phyloP scores from a whole-genome alignment of 768 basidiomycete species.

The Lactarius hatsudake region DNA sequence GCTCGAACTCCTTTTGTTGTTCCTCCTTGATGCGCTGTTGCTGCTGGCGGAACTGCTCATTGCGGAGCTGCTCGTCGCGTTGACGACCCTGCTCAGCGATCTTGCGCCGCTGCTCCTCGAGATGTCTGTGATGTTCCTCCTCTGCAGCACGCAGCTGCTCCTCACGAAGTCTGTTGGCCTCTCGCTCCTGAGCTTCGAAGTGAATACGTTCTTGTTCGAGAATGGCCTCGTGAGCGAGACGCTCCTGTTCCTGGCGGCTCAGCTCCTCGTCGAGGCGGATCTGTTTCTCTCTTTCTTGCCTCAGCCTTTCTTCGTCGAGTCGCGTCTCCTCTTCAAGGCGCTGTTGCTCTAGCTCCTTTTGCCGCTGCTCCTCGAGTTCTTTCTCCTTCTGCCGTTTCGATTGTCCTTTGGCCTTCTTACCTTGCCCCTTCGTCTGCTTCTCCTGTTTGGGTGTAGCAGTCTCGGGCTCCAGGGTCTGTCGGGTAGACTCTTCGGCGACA shows the following conservation, averaged over 20 bases:
- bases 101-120: conserved; percentile 37
- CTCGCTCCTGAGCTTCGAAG: conserved; percentile 9
- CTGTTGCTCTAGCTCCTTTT: conserved; percentile 30
- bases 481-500: not conserved
- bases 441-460: conserved; percentile 10
- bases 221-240: conserved; percentile 12
- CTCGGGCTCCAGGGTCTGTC: conserved; percentile 7
- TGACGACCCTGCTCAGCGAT: conserved; percentile 33
- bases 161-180: conserved; percentile 18
- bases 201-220: conserved; percentile 13
- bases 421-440: conserved; percentile 6
- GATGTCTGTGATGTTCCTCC: conserved; percentile 29
- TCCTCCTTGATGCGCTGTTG: conserved; percentile 37
- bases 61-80: conserved; percentile 23
- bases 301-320: conserved; percentile 21
- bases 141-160: conserved; percentile 17
- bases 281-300: conserved; percentile 21
- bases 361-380: conserved; percentile 20
- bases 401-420: conserved; percentile 20
- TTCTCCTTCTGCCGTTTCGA: conserved; percentile 27
- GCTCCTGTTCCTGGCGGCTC: conserved; percentile 23
- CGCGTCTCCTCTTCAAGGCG: conserved; percentile 35
- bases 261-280: conserved; percentile 23
- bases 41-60: conserved; percentile 30
- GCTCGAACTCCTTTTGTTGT: conserved; percentile 30